Conservation (phyloP, 768 basidiomycete genomes). For the Cantharellus cinnabarinus region DNA sequence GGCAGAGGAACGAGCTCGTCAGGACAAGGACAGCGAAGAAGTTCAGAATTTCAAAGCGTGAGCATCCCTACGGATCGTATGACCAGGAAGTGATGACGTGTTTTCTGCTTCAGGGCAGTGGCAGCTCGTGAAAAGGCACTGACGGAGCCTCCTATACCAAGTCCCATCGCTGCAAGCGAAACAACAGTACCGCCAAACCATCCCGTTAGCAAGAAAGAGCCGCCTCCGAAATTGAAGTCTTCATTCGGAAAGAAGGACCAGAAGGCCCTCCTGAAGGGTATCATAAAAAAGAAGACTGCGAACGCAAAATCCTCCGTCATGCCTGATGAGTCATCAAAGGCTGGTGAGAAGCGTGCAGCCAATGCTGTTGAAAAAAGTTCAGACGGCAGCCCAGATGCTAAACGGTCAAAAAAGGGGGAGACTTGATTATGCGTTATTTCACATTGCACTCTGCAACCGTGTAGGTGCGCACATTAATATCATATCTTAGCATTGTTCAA, state of each 20-base stretch:
- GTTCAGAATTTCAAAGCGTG: slow-evolving; percentile 63
- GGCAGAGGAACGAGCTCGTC: slow-evolving; percentile 55
- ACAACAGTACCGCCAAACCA: slow-evolving; percentile 13
- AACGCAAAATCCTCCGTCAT: too few species aligned
- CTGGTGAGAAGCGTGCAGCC: too few species aligned
- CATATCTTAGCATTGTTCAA: too few species aligned
- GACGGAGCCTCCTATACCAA: slow-evolving; percentile 12
- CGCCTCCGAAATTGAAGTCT: slow-evolving; percentile 1
- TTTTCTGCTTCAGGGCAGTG: slow-evolving; percentile 28
- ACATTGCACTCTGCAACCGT: too few species aligned
- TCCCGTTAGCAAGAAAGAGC: slow-evolving; percentile 13
- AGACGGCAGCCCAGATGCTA: too few species aligned
- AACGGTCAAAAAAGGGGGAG: too few species aligned
- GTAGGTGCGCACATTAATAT: too few species aligned
- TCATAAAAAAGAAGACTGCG: slow-evolving; percentile 51
- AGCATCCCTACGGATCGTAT: slow-evolving; percentile 7
- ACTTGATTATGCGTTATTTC: too few species aligned
- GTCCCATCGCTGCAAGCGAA: slow-evolving; percentile 15
- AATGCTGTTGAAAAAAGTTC: too few species aligned
- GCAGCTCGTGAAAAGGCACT: slow-evolving; percentile 40
- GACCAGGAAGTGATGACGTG: background rate
- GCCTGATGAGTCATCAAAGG: too few species aligned
- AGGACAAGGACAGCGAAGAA: slow-evolving; percentile 58
- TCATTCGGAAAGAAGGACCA: slow-evolving; percentile 35
- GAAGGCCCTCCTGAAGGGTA: slow-evolving; percentile 55